Evolutionary conservation across 1,139 yeast species (phyloP).

Genomic region (Meyerozyma athensensis): DNA sequence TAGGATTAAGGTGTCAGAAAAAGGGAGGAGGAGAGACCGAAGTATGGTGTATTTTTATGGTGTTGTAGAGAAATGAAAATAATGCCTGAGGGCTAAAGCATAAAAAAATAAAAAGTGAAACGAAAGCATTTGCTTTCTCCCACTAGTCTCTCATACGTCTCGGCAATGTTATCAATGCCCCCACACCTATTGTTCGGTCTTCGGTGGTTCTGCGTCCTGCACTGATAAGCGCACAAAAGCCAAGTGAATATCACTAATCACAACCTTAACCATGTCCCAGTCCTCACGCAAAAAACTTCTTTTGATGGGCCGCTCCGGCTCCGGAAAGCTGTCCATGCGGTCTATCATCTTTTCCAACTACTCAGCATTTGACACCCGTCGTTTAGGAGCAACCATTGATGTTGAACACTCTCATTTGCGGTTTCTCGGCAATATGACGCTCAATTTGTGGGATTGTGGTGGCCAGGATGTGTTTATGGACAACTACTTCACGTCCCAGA

Average conservation of each 20-base stretch:
- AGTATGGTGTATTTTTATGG: too few relatives aligned
- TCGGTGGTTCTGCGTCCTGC: not conserved
- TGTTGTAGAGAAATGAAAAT: too few relatives aligned
- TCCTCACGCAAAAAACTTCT: conserved; percentile 41
- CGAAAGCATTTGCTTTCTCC: too few relatives aligned
- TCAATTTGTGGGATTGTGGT: conserved; percentile 97
- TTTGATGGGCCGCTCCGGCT: conserved; percentile 87
- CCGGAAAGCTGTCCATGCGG: conserved; percentile 97
- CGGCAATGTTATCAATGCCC: too few relatives aligned
- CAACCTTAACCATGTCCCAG: conserved; percentile 18
- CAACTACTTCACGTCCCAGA: conserved; percentile 79
- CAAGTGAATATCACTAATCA: too few relatives aligned
- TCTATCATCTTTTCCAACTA: conserved; percentile 92
- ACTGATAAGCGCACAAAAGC: too few relatives aligned
- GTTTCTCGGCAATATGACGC: conserved; percentile 90
- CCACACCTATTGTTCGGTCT: not conserved
- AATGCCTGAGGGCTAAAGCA: too few relatives aligned
- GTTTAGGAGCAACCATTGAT: conserved; percentile 95
- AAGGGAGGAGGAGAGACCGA: too few relatives aligned
- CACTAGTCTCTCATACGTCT: too few relatives aligned
- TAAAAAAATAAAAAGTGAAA: too few relatives aligned
- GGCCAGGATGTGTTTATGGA: conserved; percentile 98
- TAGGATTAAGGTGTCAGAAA: too few relatives aligned
- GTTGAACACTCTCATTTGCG: conserved; percentile 94
- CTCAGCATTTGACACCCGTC: conserved; percentile 92